Base-by-base conservation (phyloP, 345 rosid genomes). In the Melaleuca quinquenervia region DNA sequence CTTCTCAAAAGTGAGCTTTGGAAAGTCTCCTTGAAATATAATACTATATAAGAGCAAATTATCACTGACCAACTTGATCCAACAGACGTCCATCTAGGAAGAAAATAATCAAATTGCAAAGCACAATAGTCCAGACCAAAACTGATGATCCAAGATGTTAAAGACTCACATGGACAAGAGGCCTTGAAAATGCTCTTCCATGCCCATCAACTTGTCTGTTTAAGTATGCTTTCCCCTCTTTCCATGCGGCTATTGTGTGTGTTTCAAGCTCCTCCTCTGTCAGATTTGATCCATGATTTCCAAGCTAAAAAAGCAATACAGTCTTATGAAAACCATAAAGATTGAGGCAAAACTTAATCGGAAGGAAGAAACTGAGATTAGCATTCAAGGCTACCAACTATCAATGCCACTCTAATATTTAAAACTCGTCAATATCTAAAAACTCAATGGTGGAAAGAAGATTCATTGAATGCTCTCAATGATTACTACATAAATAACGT, bases 161-260 rank as follows among this genome's bases (percentile, higher is more conserved):
- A 22, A 48, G 84, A 91, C 95, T 90, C 85, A 95, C 98, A 88
- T 91, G 90, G 84, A 95, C 88, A n/a, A 95, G 94, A 89, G 60
- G 88, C 84, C 91, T 91, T 51, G 95, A 75, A 86, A 87, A 86
- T 86, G 93, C 90, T 87, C 91, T 91, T 74, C 92, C 94, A 89
- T 87, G 90, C 86, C 91, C 95, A 91, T 96, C 98, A 85, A 86
- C 88, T 89, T 96, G 98, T 87, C 95, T 88, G 86, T 89, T 93
- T 85, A 94, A 92, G 85, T 93, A 91, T 84, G 92, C 89, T 90
- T 94, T 96, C 45, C 94, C 98, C 86, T 93, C 98, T 90, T 98
- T 98, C 99, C 99, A 98, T 82, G 99, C 99, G 60, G 99, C 93
- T 90, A 98, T 96, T n/a, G 98, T 93, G 89, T 88, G 98, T 7